Evolutionary conservation across 2,329 filamentous ascomycete species (phyloP), one percentile per base, ranked within the genome.

Genomic region (Fusarium veterinarium): DNA sequence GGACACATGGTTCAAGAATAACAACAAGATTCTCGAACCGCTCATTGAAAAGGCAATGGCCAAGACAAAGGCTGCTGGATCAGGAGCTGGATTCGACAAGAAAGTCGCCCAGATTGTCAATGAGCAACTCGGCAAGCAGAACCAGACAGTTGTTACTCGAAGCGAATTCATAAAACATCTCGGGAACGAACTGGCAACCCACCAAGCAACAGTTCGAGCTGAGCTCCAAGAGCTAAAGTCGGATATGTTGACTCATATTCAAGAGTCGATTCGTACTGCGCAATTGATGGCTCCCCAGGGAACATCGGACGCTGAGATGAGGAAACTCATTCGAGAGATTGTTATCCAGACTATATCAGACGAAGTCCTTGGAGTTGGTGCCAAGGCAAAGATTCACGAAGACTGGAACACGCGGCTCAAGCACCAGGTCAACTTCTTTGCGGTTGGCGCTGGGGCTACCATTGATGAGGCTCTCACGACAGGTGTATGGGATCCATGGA

Each of bases 351-450:
- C 83, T 35, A 77, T 89, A 25, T 79, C 80, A 9, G 81, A 86
- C 40, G 80, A 82, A 25, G 85, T 86, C 60, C 81, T 90, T 5
- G 82, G 85, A 53, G 84, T 84, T 6, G 75, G 87, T 40, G 84
- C 86, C 31, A 81, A 82, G 33, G 84, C 84, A 60, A 81, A 84
- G 57, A 87, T 89, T 57, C 82, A 83, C 35, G 78, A 80, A 40
- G 79, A 85, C 71, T 85, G 83, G 78, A 81, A 84, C 46, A 75
- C 78, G 2, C 79, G 85, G 30, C 81, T 91, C 30, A 81, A 81
- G 61, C 83, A 86, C 59, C 87, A 88, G 61, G 84, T 95, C 81
- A 97, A 98, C 83, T 95, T 91, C 82, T 92, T 97, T 75, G 87
- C 88, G 6, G 77, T 82, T 3, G 89, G 90, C 8, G 83, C 90